phyloP scores from a whole-genome alignment of 345 rosid species.

The Linum lewisii region DNA sequence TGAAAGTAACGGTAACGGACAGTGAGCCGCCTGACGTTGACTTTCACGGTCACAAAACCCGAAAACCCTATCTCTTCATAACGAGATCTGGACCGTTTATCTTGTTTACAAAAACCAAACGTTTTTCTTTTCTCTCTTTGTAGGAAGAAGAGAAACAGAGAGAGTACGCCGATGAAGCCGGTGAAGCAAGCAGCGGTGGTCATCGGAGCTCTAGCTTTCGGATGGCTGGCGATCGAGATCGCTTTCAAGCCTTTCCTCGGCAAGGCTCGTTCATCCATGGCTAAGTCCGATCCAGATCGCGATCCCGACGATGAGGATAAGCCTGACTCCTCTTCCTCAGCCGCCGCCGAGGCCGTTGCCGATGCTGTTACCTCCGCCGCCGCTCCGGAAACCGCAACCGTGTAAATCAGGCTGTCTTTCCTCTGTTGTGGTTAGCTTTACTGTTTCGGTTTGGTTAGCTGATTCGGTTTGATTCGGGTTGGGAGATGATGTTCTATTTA shows the following conservation, averaged over 20 bases:
- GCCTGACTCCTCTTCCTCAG: neutral
- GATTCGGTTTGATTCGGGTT: too few species aligned
- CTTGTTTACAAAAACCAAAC: neutral
- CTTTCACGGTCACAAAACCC: neutral
- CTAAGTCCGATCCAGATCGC: conserved; percentile 49
- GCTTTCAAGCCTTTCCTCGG: conserved; percentile 70
- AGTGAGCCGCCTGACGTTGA: neutral
- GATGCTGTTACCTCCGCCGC: neutral
- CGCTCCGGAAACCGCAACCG: neutral
- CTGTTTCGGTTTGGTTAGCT: neutral
- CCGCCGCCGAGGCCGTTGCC: neutral
- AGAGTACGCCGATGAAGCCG: conserved; percentile 17
- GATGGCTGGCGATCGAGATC: conserved; percentile 75
- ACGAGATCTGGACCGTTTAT: neutral
- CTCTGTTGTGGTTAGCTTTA: too few species aligned
- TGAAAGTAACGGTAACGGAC: neutral
- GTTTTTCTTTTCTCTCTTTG: too few species aligned
- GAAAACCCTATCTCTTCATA: neutral
- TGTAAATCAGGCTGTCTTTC: neutral
- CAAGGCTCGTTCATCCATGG: conserved; percentile 52
- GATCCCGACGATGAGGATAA: conserved; percentile 42
- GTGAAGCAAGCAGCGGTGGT: conserved; percentile 52
- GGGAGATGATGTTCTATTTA: too few species aligned
- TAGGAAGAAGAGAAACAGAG: neutral
- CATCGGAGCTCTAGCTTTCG: conserved; percentile 60